These are phyloP conservation scores for Eragrostis nindensis DNA, from an alignment of 176 grass and related monocot species.

Conservation along the genomic window DNA sequence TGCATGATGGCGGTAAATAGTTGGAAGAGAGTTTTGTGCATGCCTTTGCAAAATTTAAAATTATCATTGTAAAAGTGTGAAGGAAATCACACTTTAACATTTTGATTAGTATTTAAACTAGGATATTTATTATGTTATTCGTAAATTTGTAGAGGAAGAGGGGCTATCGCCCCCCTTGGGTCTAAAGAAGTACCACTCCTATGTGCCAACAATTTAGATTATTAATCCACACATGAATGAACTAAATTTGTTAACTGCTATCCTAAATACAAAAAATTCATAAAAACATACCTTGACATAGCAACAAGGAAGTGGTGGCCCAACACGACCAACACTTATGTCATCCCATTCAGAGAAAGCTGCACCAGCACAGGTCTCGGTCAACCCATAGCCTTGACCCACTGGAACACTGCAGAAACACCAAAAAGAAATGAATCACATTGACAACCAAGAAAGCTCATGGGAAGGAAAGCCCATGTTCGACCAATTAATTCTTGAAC, in stretches of 20 bases:
- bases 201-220: not conserved
- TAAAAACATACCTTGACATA: constrained; percentile 71
- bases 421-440: constrained; percentile 24
- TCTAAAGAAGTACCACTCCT: not conserved
- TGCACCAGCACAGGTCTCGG: constrained; percentile 88
- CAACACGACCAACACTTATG: constrained; percentile 68
- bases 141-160: not conserved
- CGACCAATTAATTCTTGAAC: not conserved
- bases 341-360: constrained; percentile 81
- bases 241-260: constrained; percentile 1
- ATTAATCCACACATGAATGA: constrained; percentile 12
- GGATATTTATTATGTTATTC: not conserved
- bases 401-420: constrained; percentile 68
- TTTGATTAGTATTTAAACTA: not conserved
- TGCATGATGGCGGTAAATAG: not conserved
- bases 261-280: not conserved
- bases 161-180: not conserved
- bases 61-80: not conserved
- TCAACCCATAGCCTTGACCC: constrained; percentile 94
- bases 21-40: too few species aligned
- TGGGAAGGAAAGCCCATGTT: not conserved
- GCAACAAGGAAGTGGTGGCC: constrained; percentile 84
- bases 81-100: not conserved
- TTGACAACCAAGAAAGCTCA: not conserved
- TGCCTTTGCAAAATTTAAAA: not conserved